Evolutionary conservation across 495 filamentous ascomycete species (phyloP).

Genomic region (Podospora pseudocomata): DNA sequence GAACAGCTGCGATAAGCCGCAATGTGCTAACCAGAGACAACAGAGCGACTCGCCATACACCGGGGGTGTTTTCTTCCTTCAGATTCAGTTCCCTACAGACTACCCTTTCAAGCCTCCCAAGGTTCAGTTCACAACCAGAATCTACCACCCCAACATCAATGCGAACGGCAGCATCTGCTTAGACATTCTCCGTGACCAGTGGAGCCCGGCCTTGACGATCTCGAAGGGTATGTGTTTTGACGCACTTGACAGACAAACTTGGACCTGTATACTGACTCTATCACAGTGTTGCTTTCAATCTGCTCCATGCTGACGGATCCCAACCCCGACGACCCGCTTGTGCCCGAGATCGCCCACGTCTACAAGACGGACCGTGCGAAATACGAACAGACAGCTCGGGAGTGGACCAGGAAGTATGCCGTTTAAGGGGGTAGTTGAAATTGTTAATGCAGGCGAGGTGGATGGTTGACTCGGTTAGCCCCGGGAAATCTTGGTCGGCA

Average conservation of each 20-base stretch:
- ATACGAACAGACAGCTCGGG: slow-evolving; percentile 94
- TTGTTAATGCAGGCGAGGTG: slow-evolving; percentile 1
- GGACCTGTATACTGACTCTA: slow-evolving; percentile 5
- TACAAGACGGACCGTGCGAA: slow-evolving; percentile 97
- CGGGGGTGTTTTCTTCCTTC: slow-evolving; percentile 95
- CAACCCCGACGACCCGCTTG: slow-evolving; percentile 96
- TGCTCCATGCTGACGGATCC: slow-evolving; percentile 99
- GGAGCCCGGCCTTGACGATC: slow-evolving; percentile 97
- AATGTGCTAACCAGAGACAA: slow-evolving; percentile 17
- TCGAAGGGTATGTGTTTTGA: slow-evolving; percentile 75
- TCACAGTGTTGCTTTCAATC: slow-evolving; percentile 87
- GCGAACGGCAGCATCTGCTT: slow-evolving; percentile 98
- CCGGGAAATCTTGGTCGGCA: background rate
- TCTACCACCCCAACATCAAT: slow-evolving; percentile 99
- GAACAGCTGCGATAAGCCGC: background rate
- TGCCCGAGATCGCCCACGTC: slow-evolving; percentile 97
- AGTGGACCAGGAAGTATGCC: slow-evolving; percentile 99
- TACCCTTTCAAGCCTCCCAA: slow-evolving; percentile 99
- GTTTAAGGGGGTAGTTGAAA: slow-evolving; percentile 49
- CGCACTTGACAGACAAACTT: background rate
- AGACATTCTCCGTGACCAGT: slow-evolving; percentile 97
- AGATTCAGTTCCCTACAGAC: slow-evolving; percentile 98
- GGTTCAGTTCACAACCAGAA: slow-evolving; percentile 99
- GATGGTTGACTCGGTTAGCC: slow-evolving; percentile 10
- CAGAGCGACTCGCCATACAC: slow-evolving; percentile 94